Conservation (phyloP, 2,329 filamentous ascomycete genomes). For the Penicillium capsulatum region DNA sequence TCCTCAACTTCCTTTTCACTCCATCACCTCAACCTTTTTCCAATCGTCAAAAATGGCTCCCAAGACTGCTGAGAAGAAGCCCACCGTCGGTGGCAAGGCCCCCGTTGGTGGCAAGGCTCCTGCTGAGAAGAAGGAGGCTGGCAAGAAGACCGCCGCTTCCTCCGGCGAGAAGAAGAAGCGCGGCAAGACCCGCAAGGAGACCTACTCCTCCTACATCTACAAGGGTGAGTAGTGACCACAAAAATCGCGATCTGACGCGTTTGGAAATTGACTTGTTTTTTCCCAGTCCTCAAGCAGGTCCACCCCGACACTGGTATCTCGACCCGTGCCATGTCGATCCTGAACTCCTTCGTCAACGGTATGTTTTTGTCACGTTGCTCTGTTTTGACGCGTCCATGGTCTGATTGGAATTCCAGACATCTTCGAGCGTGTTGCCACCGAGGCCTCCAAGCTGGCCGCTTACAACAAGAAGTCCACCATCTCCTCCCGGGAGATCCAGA, state of each 20-base stretch:
- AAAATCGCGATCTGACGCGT: background rate
- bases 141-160: slow-evolving; percentile 93
- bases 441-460: slow-evolving; percentile 97
- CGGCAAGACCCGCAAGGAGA: slow-evolving; percentile 99
- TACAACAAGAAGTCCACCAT: slow-evolving; percentile 99
- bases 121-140: slow-evolving; percentile 98
- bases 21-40: slow-evolving; percentile 24
- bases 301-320: slow-evolving; percentile 99
- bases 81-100: slow-evolving; percentile 88
- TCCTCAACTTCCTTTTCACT: slow-evolving; percentile 21
- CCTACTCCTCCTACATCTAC: slow-evolving; percentile 99
- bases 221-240: slow-evolving; percentile 66
- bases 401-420: slow-evolving; percentile 63
- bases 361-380: slow-evolving; percentile 39
- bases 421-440: slow-evolving; percentile 97
- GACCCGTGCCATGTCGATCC: slow-evolving; percentile 98
- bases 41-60: slow-evolving; percentile 75
- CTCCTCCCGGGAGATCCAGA: slow-evolving; percentile 98
- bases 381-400: background rate
- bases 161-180: slow-evolving; percentile 99
- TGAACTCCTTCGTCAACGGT: slow-evolving; percentile 99
- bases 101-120: slow-evolving; percentile 69
- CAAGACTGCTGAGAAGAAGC: slow-evolving; percentile 98
- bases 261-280: slow-evolving; percentile 17
- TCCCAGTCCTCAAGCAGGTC: slow-evolving; percentile 94